Evolutionary conservation across 78 protist genomes (phyloP).

Genomic region (Acrasis kona): DNA sequence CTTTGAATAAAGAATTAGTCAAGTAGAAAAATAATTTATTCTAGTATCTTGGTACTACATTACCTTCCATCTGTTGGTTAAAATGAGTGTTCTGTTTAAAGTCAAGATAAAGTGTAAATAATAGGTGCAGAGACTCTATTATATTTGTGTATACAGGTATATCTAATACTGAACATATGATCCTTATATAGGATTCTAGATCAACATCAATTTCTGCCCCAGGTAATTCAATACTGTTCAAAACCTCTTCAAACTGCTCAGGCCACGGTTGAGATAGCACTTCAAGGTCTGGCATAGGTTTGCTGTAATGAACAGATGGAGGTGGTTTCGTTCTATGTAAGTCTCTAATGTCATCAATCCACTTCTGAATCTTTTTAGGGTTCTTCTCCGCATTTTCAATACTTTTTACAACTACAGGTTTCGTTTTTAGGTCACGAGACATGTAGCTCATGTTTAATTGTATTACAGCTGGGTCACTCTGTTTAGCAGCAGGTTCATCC

Average conservation of each 20-base stretch:
- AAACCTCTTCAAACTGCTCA: slow-evolving; percentile 29
- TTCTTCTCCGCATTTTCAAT: slow-evolving; percentile 50
- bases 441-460: slow-evolving; percentile 11
- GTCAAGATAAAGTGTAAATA: slow-evolving; percentile 59
- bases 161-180: slow-evolving; percentile 52
- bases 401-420: slow-evolving; percentile 13
- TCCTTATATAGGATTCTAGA: slow-evolving; percentile 12
- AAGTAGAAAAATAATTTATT: too few relatives aligned
- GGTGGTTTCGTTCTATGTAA: slow-evolving; percentile 24
- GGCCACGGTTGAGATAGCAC: slow-evolving; percentile 61
- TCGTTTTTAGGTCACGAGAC: not conserved
- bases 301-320: slow-evolving; percentile 30
- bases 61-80: too few relatives aligned
- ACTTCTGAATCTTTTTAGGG: slow-evolving; percentile 23
- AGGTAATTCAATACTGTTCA: not conserved
- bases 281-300: slow-evolving; percentile 72
- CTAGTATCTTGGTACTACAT: too few relatives aligned
- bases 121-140: slow-evolving; percentile 61
- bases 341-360: slow-evolving; percentile 38
- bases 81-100: slow-evolving; percentile 41
- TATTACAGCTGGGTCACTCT: slow-evolving; percentile 50
- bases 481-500: slow-evolving; percentile 63
- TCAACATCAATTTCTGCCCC: slow-evolving; percentile 20
- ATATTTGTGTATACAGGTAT: slow-evolving; percentile 37
- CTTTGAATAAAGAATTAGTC: too few relatives aligned